Conservation (phyloP, 2,329 filamentous ascomycete genomes). For the Hypoxylon sp. region DNA sequence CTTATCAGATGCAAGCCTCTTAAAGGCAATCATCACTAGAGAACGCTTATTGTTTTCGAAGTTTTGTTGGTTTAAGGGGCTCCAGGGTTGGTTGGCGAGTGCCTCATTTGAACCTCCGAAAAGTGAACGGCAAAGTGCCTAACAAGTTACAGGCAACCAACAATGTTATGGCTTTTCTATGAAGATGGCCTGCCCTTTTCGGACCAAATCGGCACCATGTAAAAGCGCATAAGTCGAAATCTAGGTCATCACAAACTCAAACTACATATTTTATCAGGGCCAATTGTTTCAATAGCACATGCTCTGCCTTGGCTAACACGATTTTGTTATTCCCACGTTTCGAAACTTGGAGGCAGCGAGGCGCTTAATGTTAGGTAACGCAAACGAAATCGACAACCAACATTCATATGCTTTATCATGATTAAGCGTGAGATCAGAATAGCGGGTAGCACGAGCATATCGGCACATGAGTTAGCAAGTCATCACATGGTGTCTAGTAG, state of each 20-base stretch:
- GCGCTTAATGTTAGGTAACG: too few species aligned
- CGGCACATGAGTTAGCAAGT: too few species aligned
- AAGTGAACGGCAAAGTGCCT: not conserved
- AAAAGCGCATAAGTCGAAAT: not conserved
- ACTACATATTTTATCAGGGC: not conserved
- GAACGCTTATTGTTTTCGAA: not conserved
- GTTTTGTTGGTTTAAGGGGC: not conserved
- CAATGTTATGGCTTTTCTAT: not conserved
- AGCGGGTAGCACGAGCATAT: too few species aligned
- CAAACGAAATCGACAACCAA: too few species aligned
- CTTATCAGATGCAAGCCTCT: too few species aligned
- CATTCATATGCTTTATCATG: too few species aligned
- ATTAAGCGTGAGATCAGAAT: too few species aligned
- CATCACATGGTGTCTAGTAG: too few species aligned
- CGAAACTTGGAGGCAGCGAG: not conserved
- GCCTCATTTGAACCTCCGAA: not conserved
- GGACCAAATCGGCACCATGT: not conserved
- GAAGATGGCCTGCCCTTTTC: not conserved
- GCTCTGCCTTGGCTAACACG: not conserved
- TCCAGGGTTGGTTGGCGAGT: not conserved
- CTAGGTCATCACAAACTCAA: not conserved
- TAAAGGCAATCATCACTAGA: too few species aligned
- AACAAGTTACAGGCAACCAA: not conserved
- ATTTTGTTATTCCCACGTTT: constrained; percentile 2
- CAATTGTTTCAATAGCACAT: not conserved